Evolutionary conservation across 139 green algal genomes (phyloP).

Genomic region (Asterochloris erici): DNA sequence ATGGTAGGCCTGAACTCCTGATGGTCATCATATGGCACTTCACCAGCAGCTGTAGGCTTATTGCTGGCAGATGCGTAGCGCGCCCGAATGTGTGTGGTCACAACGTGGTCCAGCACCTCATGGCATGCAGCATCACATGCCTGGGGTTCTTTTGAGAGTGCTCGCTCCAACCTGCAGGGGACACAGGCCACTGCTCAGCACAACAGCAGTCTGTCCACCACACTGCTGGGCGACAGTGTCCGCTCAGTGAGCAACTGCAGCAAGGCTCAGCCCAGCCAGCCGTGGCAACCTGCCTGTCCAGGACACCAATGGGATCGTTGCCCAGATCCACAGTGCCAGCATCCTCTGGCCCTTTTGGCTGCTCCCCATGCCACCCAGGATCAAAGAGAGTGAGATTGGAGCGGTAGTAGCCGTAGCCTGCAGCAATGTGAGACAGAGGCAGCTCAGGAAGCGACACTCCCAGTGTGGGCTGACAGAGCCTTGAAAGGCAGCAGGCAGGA

Average conservation of each 20-base stretch:
- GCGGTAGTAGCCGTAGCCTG: constrained; percentile 13
- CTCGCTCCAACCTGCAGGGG: not conserved
- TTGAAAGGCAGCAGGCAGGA: too few relatives aligned
- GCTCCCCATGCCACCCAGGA: constrained; percentile 14
- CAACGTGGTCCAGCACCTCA: constrained; percentile 3
- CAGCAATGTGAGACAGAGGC: not conserved
- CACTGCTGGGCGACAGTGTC: not conserved
- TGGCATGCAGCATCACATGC: constrained; percentile 5
- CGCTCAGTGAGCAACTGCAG: not conserved
- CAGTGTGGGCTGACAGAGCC: too few relatives aligned
- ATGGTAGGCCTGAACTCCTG: constrained; percentile 1
- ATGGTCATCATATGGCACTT: not conserved
- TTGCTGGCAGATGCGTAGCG: constrained; percentile 4
- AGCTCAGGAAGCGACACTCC: not conserved
- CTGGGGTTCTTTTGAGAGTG: not conserved
- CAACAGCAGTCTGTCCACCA: not conserved
- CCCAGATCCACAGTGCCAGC: constrained; percentile 7
- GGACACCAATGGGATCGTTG: constrained; percentile 14
- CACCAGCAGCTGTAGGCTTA: not conserved
- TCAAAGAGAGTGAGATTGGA: constrained; percentile 9
- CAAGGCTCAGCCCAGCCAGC: not conserved
- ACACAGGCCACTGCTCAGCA: not conserved
- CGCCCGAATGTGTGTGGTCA: constrained; percentile 6
- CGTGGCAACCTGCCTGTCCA: constrained; percentile 1
- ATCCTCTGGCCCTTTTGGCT: constrained; percentile 6